phyloP scores from a whole-genome alignment of 2,329 filamentous ascomycete species.

The Rutstroemia sp. region DNA sequence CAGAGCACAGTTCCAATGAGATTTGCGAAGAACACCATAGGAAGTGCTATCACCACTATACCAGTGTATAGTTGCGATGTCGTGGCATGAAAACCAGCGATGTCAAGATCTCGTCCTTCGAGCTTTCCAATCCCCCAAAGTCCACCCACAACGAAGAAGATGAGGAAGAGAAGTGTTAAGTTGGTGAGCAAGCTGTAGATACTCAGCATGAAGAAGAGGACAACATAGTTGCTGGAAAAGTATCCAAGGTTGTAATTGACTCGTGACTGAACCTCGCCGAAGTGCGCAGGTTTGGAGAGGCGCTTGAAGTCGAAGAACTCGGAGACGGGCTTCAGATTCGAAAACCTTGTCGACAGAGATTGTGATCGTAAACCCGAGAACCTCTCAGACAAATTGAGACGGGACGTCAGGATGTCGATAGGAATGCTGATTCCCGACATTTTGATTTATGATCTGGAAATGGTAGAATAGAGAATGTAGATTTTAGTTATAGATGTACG shows the following conservation, averaged over 20 bases:
- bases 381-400: constrained; percentile 77
- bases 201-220: constrained; percentile 88
- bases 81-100: constrained; percentile 75
- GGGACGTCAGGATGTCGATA: constrained; percentile 82
- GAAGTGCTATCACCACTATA: constrained; percentile 74
- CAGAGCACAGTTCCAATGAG: constrained; percentile 82
- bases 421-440: constrained; percentile 93
- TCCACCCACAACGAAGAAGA: constrained; percentile 76
- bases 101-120: constrained; percentile 77
- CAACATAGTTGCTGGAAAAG: constrained; percentile 97
- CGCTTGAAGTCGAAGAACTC: constrained; percentile 98
- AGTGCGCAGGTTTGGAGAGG: constrained; percentile 87
- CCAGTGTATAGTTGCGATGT: constrained; percentile 91
- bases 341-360: constrained; percentile 73
- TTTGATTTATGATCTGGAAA: constrained; percentile 19
- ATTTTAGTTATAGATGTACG: neutral
- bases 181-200: constrained; percentile 94
- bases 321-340: constrained; percentile 82
- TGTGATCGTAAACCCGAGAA: constrained; percentile 78
- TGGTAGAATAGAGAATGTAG: neutral
- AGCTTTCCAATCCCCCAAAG: constrained; percentile 91
- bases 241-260: constrained; percentile 96
- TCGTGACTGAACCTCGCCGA: constrained; percentile 79
- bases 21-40: constrained; percentile 77
- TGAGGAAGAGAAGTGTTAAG: constrained; percentile 79